Conservation (phyloP, 2,329 filamentous ascomycete genomes). For the Cladorrhinum sp. region DNA sequence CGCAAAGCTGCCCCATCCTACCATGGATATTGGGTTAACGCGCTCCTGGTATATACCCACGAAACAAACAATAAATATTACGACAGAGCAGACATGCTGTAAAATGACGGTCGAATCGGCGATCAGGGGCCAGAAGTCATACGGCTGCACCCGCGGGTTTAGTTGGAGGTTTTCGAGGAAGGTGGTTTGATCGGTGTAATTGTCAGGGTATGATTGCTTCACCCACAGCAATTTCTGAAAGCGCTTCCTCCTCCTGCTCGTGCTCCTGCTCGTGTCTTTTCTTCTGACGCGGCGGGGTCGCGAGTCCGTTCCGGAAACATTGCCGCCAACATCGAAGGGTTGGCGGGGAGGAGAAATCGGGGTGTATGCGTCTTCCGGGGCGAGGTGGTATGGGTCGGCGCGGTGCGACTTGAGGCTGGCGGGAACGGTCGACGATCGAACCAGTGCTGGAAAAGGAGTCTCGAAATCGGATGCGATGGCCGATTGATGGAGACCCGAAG, state of each 20-base stretch:
- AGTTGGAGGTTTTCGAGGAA: constrained; percentile 95
- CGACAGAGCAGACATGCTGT: constrained; percentile 92
- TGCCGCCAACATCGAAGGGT: constrained; percentile 38
- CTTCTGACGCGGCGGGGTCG: constrained; percentile 42
- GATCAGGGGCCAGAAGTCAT: constrained; percentile 97
- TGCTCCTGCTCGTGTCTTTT: constrained; percentile 58
- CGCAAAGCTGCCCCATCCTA: constrained; percentile 76
- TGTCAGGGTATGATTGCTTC: constrained; percentile 95
- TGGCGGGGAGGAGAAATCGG: constrained; percentile 58
- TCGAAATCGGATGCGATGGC: constrained; percentile 29
- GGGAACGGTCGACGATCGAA: constrained; percentile 42
- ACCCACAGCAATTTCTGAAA: constrained; percentile 99
- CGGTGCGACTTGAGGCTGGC: constrained; percentile 36
- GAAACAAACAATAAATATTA: constrained; percentile 93
- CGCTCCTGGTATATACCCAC: constrained; percentile 83
- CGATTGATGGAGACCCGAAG: constrained; percentile 31
- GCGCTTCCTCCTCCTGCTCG: constrained; percentile 61
- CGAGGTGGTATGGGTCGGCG: constrained; percentile 65
- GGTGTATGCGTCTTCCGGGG: constrained; percentile 80
- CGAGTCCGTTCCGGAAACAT: constrained; percentile 35
- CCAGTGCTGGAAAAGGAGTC: constrained; percentile 31
- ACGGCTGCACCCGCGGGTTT: constrained; percentile 88
- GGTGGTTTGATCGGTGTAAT: constrained; percentile 95
- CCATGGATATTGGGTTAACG: constrained; percentile 85
- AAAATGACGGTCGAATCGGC: constrained; percentile 95